Base-by-base conservation (phyloP, 2,329 filamentous ascomycete species). In the Ophiostoma sp. region DNA sequence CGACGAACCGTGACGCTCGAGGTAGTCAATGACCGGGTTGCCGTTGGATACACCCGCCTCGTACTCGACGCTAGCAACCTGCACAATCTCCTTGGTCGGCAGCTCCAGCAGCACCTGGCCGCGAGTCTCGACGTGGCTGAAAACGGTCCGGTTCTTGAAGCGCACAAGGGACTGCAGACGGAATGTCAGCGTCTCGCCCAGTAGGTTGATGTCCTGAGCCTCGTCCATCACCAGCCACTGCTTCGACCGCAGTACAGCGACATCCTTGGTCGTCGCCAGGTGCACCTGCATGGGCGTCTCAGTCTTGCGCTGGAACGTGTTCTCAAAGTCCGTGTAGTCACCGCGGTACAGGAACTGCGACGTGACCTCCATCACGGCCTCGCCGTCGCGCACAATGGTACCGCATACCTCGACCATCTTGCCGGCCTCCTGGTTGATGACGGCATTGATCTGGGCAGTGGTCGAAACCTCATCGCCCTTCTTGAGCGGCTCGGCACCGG, bases 381-480 rank as follows among this genome's bases (percentile, higher is more conserved):
- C 79, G 40, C 90, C 90, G 67, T 93, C 87, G 60, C 95, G 90
- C 67, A 86, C 89, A 75, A 99, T 97, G 5, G 95, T 99, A 71
- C 95, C 95, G 75, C 93, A 97, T n/a, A 99, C 94, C 80, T 99
- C 96, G 18, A 99, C 96, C 93, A 99, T 97, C 84, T 99, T 99
- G 64, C 95, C 95, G 70, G 95, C 93, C 14, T 97, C 93, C 78
- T 99, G 93, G 81, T 98, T 99, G 82, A 99, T 90, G 75, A 99
- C 93, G 16, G 95, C 93, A 75, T 99, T 98, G 81, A 99, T 91
- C 78, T 96, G 93, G 60, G 95, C 95, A 68, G 92, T 96, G 3
- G 95, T 98, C 71, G 92, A 89, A 27, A 99, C 86, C 71, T 93
- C 87, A 77, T 99, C 95, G 42, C 93, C 95, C 81, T 96, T 97